phyloP scores from a whole-genome alignment of 1,139 yeast species.

The Taphrina pruni region DNA sequence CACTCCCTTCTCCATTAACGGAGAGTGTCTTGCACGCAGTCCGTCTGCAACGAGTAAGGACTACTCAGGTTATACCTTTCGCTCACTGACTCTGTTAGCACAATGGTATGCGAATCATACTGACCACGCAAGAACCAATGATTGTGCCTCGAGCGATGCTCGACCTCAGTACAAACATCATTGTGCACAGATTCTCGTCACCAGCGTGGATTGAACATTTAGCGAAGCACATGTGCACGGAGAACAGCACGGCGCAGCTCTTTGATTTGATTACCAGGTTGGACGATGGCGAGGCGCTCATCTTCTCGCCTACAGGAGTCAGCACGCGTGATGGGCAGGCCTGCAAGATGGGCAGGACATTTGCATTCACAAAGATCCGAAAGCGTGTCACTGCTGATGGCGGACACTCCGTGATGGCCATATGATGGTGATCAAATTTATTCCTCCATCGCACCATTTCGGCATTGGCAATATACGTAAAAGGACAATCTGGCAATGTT shows the following conservation, averaged over 20 bases:
- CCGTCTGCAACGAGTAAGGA: conserved; percentile 5
- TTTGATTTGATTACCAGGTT: conserved; percentile 1
- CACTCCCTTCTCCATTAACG: not conserved
- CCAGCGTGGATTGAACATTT: conserved; percentile 3
- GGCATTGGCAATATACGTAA: too few relatives aligned
- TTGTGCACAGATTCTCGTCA: conserved; percentile 5
- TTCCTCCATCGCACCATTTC: too few relatives aligned
- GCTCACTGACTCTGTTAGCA: not conserved
- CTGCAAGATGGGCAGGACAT: not conserved
- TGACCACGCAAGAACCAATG: not conserved
- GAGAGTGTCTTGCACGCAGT: not conserved
- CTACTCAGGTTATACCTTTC: not conserved
- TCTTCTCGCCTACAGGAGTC: conserved; percentile 1
- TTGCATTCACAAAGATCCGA: conserved; percentile 7
- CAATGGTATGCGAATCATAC: conserved; percentile 9
- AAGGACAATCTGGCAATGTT: too few relatives aligned
- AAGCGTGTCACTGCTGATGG: conserved; percentile 4
- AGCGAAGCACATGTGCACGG: conserved; percentile 3
- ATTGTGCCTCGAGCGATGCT: conserved; percentile 6
- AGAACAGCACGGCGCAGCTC: not conserved
- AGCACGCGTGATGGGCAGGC: not conserved
- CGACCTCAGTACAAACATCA: conserved; percentile 7
- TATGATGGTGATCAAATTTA: not conserved
- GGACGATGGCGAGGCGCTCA: conserved; percentile 1
- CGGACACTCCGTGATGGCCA: conserved; percentile 1